These are phyloP conservation scores for Akanthomyces uredinophilus DNA, from an alignment of 2,329 filamentous ascomycete species.

Conservation along the genomic window DNA sequence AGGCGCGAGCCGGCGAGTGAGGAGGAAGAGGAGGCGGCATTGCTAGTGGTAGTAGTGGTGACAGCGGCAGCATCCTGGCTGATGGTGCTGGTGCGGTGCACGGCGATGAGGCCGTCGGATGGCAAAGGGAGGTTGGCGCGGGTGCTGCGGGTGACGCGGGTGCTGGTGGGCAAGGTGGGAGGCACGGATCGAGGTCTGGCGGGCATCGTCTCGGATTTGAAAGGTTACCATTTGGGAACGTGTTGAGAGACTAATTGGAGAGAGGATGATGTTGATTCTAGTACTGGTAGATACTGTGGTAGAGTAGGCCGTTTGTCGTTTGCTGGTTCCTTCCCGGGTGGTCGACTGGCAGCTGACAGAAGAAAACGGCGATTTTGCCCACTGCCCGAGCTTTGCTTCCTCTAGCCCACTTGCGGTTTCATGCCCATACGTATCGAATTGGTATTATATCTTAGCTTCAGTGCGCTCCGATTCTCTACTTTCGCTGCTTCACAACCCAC, in stretches of 20 bases:
- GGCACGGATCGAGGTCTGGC: constrained; percentile 9
- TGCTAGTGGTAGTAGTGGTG: not conserved
- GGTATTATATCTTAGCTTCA: not conserved
- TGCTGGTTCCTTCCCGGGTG: not conserved
- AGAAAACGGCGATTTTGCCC: not conserved
- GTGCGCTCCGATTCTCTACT: constrained; percentile 13
- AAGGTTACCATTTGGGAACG: not conserved
- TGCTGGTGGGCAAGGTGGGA: not conserved
- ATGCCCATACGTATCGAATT: not conserved
- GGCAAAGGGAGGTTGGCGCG: not conserved
- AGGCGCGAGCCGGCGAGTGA: constrained; percentile 15
- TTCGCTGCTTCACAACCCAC: constrained; percentile 51
- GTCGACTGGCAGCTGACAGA: constrained; percentile 5
- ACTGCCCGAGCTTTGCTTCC: not conserved
- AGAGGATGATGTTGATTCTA: not conserved
- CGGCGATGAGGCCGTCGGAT: not conserved
- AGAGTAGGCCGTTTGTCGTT: constrained; percentile 3
- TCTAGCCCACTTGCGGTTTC: not conserved
- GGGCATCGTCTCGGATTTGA: not conserved
- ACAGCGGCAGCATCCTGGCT: not conserved
- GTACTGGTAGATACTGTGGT: not conserved
- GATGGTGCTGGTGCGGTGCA: constrained; percentile 3
- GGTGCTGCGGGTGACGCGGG: constrained; percentile 6
- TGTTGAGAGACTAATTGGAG: not conserved
- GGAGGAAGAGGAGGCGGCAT: not conserved